Conservation (phyloP, 2,329 filamentous ascomycete genomes). For the Ascosphaera pollenicola region DNA sequence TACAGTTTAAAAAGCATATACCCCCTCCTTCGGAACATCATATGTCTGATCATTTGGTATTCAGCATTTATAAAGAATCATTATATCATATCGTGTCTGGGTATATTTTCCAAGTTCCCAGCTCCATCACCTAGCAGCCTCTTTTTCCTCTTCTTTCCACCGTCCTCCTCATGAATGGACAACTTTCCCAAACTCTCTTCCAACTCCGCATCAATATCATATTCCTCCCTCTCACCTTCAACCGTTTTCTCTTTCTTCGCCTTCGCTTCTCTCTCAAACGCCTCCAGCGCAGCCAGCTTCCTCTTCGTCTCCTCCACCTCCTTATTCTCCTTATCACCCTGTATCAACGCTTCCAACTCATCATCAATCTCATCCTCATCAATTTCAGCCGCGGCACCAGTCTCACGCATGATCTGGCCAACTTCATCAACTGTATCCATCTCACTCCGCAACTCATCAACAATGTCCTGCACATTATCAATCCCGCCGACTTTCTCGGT, state of each 20-base stretch:
- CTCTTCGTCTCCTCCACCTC: constrained; percentile 26
- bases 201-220: constrained; percentile 11
- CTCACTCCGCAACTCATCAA: constrained; percentile 55
- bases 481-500: constrained; percentile 59
- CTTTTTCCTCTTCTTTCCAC: too few species aligned
- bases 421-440: constrained; percentile 71
- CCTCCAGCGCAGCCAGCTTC: constrained; percentile 27
- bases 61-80: too few species aligned
- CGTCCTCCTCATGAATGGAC: constrained; percentile 6
- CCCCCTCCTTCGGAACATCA: too few species aligned
- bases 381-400: constrained; percentile 24
- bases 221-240: constrained; percentile 6
- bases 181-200: constrained; percentile 18
- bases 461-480: constrained; percentile 51
- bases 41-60: too few species aligned
- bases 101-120: too few species aligned
- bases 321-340: constrained; percentile 27
- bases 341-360: constrained; percentile 59
- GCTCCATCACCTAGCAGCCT: too few species aligned
- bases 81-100: too few species aligned
- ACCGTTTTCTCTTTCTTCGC: constrained; percentile 15
- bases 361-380: constrained; percentile 75
- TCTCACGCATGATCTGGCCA: constrained; percentile 50
- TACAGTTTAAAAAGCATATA: too few species aligned
- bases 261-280: constrained; percentile 15